Conservation (phyloP, 495 filamentous ascomycete genomes). For the Rusavskia elegans region DNA sequence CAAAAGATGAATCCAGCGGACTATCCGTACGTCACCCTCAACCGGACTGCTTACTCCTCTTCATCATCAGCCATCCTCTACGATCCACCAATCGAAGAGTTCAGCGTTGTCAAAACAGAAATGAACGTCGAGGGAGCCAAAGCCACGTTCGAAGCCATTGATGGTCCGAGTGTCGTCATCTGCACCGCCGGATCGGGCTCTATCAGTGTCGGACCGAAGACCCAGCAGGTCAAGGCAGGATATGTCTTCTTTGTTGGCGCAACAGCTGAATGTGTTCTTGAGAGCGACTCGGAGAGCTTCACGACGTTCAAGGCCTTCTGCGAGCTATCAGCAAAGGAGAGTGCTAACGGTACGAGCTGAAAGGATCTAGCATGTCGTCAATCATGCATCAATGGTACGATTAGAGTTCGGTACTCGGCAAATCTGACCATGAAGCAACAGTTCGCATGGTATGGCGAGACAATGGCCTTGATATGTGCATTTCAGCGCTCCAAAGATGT, state of each 20-base stretch:
- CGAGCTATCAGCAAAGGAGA: constrained; percentile 49
- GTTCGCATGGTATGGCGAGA: too few relatives aligned
- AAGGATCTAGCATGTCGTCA: not conserved
- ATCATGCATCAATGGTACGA: too few relatives aligned
- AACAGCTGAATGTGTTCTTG: constrained; percentile 66
- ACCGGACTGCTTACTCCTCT: constrained; percentile 60
- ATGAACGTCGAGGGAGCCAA: constrained; percentile 56
- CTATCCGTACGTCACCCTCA: constrained; percentile 70
- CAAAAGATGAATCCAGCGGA: constrained; percentile 80
- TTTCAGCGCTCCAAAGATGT: too few relatives aligned
- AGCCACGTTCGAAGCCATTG: constrained; percentile 71
- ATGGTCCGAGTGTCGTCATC: constrained; percentile 82
- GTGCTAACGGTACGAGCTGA: constrained; percentile 20
- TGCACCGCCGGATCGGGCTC: constrained; percentile 69
- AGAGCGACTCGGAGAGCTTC: constrained; percentile 50
- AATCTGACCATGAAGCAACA: too few relatives aligned
- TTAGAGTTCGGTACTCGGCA: too few relatives aligned
- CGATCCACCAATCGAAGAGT: constrained; percentile 94
- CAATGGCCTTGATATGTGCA: too few relatives aligned
- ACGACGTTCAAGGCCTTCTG: constrained; percentile 93
- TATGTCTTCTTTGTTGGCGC: constrained; percentile 90
- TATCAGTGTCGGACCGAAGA: constrained; percentile 66
- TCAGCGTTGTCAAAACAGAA: constrained; percentile 72
- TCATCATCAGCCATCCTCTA: constrained; percentile 57
- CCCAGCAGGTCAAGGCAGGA: constrained; percentile 58